These are phyloP conservation scores for Pisolithus tinctorius DNA, from an alignment of 768 basidiomycete species.

Conservation along the genomic window DNA sequence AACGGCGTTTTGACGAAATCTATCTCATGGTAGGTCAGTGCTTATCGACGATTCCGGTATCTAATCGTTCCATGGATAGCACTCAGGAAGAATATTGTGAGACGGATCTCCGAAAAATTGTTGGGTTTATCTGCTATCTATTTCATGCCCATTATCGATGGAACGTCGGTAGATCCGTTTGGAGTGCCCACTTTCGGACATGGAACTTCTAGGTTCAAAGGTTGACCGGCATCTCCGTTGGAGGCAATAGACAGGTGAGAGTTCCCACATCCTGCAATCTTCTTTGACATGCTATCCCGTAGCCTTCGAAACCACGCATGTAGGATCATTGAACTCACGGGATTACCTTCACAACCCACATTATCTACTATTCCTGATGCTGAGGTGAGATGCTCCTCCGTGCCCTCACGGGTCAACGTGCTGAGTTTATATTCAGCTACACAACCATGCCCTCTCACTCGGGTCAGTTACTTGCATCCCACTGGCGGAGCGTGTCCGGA, in stretches of 20 bases:
- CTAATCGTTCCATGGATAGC: background rate
- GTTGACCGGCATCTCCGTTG: background rate
- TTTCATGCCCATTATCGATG: background rate
- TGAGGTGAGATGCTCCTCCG: background rate
- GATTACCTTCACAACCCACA: background rate
- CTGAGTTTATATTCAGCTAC: background rate
- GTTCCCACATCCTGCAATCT: background rate
- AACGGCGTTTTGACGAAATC: background rate
- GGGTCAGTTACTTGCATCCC: background rate
- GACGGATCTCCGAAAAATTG: background rate
- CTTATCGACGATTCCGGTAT: background rate
- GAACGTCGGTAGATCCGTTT: background rate
- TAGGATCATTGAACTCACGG: background rate
- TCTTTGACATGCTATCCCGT: background rate
- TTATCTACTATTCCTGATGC: background rate
- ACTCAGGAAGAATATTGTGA: background rate
- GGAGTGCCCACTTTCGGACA: background rate
- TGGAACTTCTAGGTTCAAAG: background rate
- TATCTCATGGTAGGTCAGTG: background rate
- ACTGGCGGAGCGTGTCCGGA: background rate
- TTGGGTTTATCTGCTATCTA: background rate
- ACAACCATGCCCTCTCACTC: background rate
- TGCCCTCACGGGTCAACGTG: background rate
- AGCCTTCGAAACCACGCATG: background rate
- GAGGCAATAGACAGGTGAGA: background rate